A percentile compares a stretch with the other conserved stretches of the same genome.
These are phyloP conservation scores for Bretschneidera sinensis DNA, from an alignment of 345 rosid species.

Conservation along the genomic window DNA sequence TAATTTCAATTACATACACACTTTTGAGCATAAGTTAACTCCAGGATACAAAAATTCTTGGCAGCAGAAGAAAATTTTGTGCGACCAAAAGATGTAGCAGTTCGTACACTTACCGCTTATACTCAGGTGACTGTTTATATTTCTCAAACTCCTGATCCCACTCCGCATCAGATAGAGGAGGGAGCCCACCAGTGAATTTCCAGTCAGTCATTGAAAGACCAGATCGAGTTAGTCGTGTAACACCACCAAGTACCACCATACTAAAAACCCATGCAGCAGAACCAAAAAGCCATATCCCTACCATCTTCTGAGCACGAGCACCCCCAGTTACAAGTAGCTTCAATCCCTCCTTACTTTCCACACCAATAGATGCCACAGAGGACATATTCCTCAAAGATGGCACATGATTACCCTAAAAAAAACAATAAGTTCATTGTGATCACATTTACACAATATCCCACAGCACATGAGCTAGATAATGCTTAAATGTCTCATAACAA, in stretches of 20 bases:
- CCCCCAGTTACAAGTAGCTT: constrained; percentile 77
- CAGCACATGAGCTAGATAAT: not conserved
- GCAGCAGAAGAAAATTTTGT: not conserved
- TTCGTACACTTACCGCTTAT: constrained; percentile 46
- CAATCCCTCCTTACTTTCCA: constrained; percentile 58
- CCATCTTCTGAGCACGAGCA: constrained; percentile 74
- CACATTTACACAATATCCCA: not conserved
- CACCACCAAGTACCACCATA: constrained; percentile 88
- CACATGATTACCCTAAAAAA: constrained; percentile 42
- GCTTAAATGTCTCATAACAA: not conserved
- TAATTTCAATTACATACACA: not conserved
- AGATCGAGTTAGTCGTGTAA: constrained; percentile 79
- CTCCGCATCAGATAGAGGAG: constrained; percentile 78
- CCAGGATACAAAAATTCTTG: not conserved
- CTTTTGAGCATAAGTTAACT: not conserved
- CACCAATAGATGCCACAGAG: constrained; percentile 36
- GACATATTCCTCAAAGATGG: constrained; percentile 50
- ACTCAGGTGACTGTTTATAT: constrained; percentile 84
- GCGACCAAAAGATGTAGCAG: not conserved
- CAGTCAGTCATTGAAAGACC: constrained; percentile 98
- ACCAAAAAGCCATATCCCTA: constrained; percentile 91
- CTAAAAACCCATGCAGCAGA: constrained; percentile 95
- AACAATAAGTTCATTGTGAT: constrained; percentile 10
- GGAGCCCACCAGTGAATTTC: constrained; percentile 82
- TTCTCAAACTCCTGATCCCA: constrained; percentile 83